Conservation (phyloP, 78 protist species). For the Tieghemostelium lacteum region DNA sequence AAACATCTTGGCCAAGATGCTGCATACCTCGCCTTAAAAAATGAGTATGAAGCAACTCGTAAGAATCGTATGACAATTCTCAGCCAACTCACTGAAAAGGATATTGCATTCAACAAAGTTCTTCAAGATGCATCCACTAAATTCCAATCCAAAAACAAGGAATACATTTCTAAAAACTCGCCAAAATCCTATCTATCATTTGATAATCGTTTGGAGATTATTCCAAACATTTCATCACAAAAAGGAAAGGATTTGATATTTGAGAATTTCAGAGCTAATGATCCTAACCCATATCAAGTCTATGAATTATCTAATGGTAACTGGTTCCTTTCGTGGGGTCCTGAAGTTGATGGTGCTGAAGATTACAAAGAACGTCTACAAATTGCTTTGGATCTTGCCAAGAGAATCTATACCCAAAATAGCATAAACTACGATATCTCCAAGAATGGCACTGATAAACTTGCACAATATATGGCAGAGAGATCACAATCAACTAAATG, state of each 20-base stretch:
- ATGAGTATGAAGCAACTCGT: background rate
- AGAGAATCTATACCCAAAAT: background rate
- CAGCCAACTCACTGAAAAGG: background rate
- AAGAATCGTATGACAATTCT: background rate
- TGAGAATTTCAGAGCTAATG: background rate
- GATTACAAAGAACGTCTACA: background rate
- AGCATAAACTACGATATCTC: background rate
- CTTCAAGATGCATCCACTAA: background rate
- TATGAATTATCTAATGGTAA: background rate
- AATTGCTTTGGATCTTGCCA: background rate
- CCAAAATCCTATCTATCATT: background rate
- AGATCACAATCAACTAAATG: background rate
- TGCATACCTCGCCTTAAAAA: background rate
- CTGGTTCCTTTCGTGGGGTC: background rate
- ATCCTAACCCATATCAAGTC: background rate
- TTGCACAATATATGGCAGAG: no score
- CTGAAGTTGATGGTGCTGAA: background rate
- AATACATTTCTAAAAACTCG: background rate
- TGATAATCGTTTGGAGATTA: background rate
- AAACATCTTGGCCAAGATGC: background rate
- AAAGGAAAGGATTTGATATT: no score
- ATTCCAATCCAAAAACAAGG: background rate
- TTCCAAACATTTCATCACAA: background rate
- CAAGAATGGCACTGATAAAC: background rate
- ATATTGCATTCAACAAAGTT: background rate